Conservation (phyloP, 129 eudicot species). For the Lactuca saligna region DNA sequence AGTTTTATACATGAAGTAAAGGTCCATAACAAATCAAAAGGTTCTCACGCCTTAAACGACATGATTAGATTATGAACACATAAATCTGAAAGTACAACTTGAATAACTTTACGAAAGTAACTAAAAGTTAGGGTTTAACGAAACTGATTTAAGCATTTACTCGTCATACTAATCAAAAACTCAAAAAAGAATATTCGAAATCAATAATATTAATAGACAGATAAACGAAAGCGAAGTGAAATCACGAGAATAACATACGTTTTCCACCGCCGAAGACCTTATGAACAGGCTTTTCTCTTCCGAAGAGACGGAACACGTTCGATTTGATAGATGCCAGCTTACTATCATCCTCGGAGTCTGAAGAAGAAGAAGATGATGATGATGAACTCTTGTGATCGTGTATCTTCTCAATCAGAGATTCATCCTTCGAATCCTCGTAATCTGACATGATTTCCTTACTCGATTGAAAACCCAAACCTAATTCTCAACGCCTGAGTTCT, state of each 20-base stretch:
- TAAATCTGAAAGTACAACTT: not conserved
- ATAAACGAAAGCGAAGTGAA: not conserved
- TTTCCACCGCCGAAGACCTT: constrained; percentile 70
- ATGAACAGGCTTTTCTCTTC: constrained; percentile 68
- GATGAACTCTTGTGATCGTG: constrained; percentile 28
- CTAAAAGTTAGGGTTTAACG: not conserved
- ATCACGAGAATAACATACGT: constrained; percentile 35
- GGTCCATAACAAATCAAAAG: not conserved
- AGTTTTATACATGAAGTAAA: not conserved
- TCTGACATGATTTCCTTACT: constrained; percentile 44
- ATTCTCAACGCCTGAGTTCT: not conserved
- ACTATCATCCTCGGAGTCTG: constrained; percentile 59
- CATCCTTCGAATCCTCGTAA: constrained; percentile 47
- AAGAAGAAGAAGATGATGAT: constrained; percentile 50
- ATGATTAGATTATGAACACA: not conserved
- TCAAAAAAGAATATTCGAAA: not conserved
- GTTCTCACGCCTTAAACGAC: not conserved
- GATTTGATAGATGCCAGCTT: constrained; percentile 42
- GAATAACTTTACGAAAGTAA: not conserved
- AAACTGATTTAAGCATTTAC: not conserved
- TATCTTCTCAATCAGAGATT: constrained; percentile 50
- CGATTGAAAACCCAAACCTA: not conserved
- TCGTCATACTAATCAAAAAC: constrained; percentile 3
- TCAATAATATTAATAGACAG: not conserved
- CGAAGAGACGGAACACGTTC: constrained; percentile 50